Percentiles rank a stretch among this genome's conserved stretches.
phyloP scores from a whole-genome alignment of 2,329 filamentous ascomycete genomes.

The Talaromyces sp. region DNA sequence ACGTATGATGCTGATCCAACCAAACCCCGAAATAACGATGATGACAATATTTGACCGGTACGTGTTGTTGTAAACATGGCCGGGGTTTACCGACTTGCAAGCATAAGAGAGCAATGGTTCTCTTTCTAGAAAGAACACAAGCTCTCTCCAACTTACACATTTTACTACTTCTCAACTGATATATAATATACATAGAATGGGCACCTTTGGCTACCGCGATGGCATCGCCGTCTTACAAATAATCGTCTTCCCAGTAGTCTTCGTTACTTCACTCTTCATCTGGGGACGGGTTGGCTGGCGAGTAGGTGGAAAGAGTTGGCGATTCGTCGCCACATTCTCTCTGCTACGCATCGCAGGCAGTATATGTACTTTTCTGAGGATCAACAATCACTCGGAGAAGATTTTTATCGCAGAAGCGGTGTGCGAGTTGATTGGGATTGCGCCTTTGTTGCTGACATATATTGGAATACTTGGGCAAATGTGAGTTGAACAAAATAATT shows the following conservation, averaged over 20 bases:
- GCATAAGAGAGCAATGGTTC: neutral
- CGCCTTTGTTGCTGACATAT: constrained; percentile 24
- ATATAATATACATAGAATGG: neutral
- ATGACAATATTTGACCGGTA: neutral
- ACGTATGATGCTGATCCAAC: neutral
- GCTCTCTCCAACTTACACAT: neutral
- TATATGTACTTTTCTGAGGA: neutral
- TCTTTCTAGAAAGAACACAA: too few relatives aligned
- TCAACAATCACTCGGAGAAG: constrained; percentile 8
- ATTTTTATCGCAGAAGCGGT: constrained; percentile 20
- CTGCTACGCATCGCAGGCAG: neutral
- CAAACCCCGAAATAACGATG: neutral
- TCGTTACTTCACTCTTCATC: neutral
- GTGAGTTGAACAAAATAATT: constrained; percentile 18
- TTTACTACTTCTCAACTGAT: neutral
- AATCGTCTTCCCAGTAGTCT: neutral
- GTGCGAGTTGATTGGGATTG: constrained; percentile 26
- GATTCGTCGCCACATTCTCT: neutral
- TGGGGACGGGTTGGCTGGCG: neutral
- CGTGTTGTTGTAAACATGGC: neutral
- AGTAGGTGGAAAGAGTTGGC: neutral
- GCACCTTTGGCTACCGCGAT: neutral
- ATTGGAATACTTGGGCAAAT: constrained; percentile 25
- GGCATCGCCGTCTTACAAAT: neutral
- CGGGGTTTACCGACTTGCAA: neutral